phyloP scores from a whole-genome alignment of 2,329 filamentous ascomycete species.

The Exophiala bonariae region DNA sequence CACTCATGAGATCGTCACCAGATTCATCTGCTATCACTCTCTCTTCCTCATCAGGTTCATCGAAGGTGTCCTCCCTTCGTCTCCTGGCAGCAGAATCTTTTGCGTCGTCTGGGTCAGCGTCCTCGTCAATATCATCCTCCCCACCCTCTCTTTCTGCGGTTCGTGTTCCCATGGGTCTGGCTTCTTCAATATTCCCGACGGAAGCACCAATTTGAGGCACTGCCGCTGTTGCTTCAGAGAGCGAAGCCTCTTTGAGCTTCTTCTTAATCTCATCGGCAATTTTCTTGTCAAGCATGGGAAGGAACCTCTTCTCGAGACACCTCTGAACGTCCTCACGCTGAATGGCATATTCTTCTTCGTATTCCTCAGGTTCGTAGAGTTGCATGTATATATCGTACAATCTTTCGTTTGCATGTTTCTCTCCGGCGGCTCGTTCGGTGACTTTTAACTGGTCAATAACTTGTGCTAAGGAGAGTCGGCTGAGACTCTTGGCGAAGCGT shows the following conservation, averaged over 20 bases:
- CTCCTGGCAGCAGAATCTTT: slow-evolving; percentile 57
- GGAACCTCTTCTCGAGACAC: slow-evolving; percentile 77
- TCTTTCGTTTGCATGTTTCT: slow-evolving; percentile 71
- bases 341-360: slow-evolving; percentile 83
- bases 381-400: slow-evolving; percentile 78
- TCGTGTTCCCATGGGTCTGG: slow-evolving; percentile 44
- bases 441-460: slow-evolving; percentile 80
- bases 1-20: slow-evolving; percentile 37
- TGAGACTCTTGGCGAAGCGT: slow-evolving; percentile 88
- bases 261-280: slow-evolving; percentile 78
- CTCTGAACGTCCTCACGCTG: slow-evolving; percentile 71
- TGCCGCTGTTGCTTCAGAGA: slow-evolving; percentile 62
- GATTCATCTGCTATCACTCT: slow-evolving; percentile 60
- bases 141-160: slow-evolving; percentile 46
- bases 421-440: slow-evolving; percentile 74
- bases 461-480: slow-evolving; percentile 77
- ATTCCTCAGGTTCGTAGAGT: slow-evolving; percentile 83
- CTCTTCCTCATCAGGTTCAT: slow-evolving; percentile 90
- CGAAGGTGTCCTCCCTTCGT: slow-evolving; percentile 73
- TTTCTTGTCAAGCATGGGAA: slow-evolving; percentile 69
- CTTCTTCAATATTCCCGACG: slow-evolving; percentile 57
- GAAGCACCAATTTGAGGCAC: slow-evolving; percentile 74
- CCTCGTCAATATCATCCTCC: slow-evolving; percentile 66
- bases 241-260: slow-evolving; percentile 62
- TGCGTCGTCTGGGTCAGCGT: slow-evolving; percentile 73